Percentiles rank a stretch among this genome's conserved stretches.
Conservation (phyloP, 352 stramenopile genomes). For the Globisporangium canariense region DNA sequence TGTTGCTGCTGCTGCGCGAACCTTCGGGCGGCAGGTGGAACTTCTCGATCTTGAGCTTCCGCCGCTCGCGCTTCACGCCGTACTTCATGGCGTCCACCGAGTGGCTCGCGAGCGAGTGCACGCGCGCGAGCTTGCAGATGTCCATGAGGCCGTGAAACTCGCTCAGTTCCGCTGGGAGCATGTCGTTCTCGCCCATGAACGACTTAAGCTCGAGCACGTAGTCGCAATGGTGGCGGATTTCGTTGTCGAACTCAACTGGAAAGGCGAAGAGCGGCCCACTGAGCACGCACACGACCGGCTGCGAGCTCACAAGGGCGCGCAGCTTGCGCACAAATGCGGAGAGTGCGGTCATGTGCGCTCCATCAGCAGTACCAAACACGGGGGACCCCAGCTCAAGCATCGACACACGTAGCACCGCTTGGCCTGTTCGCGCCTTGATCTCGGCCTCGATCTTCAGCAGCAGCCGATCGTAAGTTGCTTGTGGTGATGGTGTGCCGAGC, state of each 20-base stretch:
- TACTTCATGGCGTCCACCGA: conserved; percentile 52
- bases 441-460: conserved; percentile 24
- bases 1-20: conserved; percentile 40
- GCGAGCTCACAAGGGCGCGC: conserved; percentile 22
- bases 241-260: conserved; percentile 33
- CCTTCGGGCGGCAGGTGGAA: conserved; percentile 69
- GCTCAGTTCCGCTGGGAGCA: conserved; percentile 53
- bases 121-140: conserved; percentile 52
- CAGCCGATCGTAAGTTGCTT: conserved; percentile 28
- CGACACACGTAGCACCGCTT: conserved; percentile 38
- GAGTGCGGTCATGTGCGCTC: conserved; percentile 39
- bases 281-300: conserved; percentile 26
- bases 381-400: conserved; percentile 45
- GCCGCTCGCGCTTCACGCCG: conserved; percentile 59
- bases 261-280: conserved; percentile 25
- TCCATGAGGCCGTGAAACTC: conserved; percentile 59
- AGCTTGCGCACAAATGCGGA: conserved; percentile 36
- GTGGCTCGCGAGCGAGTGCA: conserved; percentile 56
- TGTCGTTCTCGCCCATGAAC: conserved; percentile 52
- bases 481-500: background rate
- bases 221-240: conserved; percentile 52
- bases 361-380: conserved; percentile 26
- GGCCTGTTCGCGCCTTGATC: conserved; percentile 9
- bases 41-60: conserved; percentile 78
- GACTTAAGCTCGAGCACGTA: conserved; percentile 56